These are phyloP conservation scores for Triangularia setosa DNA, from an alignment of 2,329 filamentous ascomycete genomes.

Conservation along the genomic window DNA sequence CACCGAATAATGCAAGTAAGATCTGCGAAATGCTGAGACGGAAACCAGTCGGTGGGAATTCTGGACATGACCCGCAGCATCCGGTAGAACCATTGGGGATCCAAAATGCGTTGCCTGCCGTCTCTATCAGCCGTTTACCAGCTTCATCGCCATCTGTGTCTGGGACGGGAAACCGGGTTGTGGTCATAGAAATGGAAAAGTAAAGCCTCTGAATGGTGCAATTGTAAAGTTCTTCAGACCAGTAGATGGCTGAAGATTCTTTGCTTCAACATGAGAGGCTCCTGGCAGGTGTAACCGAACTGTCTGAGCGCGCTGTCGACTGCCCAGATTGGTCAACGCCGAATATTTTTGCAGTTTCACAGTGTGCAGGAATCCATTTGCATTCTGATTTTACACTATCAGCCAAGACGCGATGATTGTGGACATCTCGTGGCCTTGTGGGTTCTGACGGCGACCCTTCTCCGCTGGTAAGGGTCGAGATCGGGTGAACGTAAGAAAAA, in stretches of 20 bases:
- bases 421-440: background rate
- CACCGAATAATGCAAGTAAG: constrained; percentile 5
- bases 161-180: background rate
- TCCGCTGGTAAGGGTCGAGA: background rate
- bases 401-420: background rate
- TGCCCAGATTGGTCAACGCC: background rate
- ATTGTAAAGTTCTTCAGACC: background rate
- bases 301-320: background rate
- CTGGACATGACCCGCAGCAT: background rate
- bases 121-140: background rate
- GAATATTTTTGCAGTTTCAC: background rate
- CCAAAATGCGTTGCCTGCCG: background rate
- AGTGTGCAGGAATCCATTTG: background rate
- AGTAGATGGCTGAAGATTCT: background rate
- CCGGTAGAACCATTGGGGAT: constrained; percentile 8
- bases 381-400: background rate
- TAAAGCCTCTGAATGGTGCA: constrained; percentile 1
- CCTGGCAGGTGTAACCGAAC: background rate
- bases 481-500: background rate
- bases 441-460: background rate
- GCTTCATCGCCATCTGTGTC: background rate
- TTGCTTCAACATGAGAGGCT: constrained; percentile 1
- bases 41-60: constrained; percentile 5
- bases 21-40: constrained; percentile 11
- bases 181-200: background rate